These are phyloP conservation scores for Aspergillus calidoustus DNA, from an alignment of 2,329 filamentous ascomycete species.

Conservation along the genomic window DNA sequence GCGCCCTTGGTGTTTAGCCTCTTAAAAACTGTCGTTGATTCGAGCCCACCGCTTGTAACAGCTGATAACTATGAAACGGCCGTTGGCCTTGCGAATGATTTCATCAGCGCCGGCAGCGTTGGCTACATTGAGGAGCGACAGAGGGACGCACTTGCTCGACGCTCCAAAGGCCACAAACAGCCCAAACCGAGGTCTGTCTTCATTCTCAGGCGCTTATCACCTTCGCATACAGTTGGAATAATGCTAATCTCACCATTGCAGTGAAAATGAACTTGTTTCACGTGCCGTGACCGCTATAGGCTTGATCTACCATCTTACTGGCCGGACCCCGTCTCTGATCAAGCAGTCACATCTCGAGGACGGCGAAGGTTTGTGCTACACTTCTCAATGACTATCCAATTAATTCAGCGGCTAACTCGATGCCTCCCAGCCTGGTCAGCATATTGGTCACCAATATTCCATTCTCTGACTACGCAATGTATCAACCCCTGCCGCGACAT, in stretches of 20 bases:
- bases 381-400: background rate
- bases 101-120: slow-evolving; percentile 80
- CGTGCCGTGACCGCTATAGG: slow-evolving; percentile 81
- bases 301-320: slow-evolving; percentile 80
- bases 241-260: slow-evolving; percentile 35
- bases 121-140: slow-evolving; percentile 72
- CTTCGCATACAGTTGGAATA: background rate
- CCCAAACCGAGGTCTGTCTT: slow-evolving; percentile 59
- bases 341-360: slow-evolving; percentile 90
- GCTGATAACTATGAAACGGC: slow-evolving; percentile 95
- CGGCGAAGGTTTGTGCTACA: slow-evolving; percentile 67
- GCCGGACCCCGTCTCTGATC: slow-evolving; percentile 82
- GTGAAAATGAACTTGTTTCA: slow-evolving; percentile 72
- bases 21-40: slow-evolving; percentile 75
- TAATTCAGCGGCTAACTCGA: slow-evolving; percentile 16
- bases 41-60: slow-evolving; percentile 78
- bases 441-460: slow-evolving; percentile 96
- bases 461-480: slow-evolving; percentile 85
- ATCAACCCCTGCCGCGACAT: slow-evolving; percentile 94
- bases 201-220: slow-evolving; percentile 14
- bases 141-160: slow-evolving; percentile 59
- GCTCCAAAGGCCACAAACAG: slow-evolving; percentile 58
- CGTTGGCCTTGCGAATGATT: slow-evolving; percentile 82
- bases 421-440: slow-evolving; percentile 78
- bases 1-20: slow-evolving; percentile 83